phyloP scores from a whole-genome alignment of 2,329 filamentous ascomycete genomes.

The Pestalotiopsis sp. region DNA sequence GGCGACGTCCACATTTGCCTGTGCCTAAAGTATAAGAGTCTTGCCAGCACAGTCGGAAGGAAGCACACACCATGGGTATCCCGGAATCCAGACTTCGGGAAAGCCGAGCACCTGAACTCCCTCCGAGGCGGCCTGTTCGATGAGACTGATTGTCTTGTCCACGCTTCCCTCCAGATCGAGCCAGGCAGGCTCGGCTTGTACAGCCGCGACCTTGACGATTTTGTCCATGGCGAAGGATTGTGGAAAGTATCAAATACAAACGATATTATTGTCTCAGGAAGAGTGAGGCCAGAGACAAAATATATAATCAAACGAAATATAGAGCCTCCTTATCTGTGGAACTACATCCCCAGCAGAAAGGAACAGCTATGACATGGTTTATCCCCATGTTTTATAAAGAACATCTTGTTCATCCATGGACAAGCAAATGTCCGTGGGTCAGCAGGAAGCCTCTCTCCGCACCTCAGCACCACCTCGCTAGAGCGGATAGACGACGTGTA shows the following conservation, averaged over 20 bases:
- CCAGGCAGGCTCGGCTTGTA: slow-evolving; percentile 63
- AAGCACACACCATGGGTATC: slow-evolving; percentile 42
- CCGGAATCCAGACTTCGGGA: slow-evolving; percentile 57
- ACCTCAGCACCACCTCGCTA: not conserved
- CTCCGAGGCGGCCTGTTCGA: slow-evolving; percentile 55
- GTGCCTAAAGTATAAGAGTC: slow-evolving; percentile 18
- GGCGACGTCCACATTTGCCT: slow-evolving; percentile 41
- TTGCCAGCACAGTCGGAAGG: not conserved
- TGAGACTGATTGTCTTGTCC: slow-evolving; percentile 58
- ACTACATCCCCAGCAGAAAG: not conserved
- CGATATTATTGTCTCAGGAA: too few species aligned
- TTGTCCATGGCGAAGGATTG: not conserved
- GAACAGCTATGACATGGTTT: too few species aligned
- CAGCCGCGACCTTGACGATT: slow-evolving; percentile 44
- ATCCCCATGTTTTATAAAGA: too few species aligned
- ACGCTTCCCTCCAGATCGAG: slow-evolving; percentile 58
- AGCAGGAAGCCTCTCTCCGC: not conserved
- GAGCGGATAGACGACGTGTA: not conserved
- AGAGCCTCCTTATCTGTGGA: not conserved
- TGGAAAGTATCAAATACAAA: too few species aligned
- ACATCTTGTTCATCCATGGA: not conserved
- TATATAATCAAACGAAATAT: not conserved
- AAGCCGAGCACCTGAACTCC: slow-evolving; percentile 56
- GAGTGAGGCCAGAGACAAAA: too few species aligned
- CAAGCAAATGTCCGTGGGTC: not conserved